These are phyloP conservation scores for Cryptococcus depauperatus DNA, from an alignment of 1,284 basidiomycete genomes.

Conservation along the genomic window DNA sequence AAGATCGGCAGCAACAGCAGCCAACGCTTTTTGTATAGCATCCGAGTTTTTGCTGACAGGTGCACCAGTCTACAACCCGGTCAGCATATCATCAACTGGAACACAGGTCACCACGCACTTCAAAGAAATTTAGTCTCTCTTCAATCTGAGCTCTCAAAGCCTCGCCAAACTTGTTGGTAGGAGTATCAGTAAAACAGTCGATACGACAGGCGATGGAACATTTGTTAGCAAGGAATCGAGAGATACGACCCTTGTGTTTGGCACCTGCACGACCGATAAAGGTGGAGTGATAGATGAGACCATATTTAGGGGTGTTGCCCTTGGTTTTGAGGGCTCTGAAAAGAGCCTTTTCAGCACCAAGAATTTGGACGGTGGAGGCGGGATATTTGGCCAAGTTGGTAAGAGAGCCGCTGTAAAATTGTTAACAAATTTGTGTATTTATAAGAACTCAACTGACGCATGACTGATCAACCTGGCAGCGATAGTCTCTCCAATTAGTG, in stretches of 20 bases:
- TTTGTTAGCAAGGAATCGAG: conserved; percentile 97
- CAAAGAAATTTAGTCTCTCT: conserved; percentile 91
- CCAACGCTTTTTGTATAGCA: conserved; percentile 78
- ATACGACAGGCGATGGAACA: conserved; percentile 96
- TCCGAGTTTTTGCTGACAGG: conserved; percentile 79
- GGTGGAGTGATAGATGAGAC: conserved; percentile 84
- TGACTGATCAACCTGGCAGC: conserved; percentile 93
- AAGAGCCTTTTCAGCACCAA: conserved; percentile 96
- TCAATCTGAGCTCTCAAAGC: conserved; percentile 90
- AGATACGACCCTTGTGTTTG: conserved; percentile 97
- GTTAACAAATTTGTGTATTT: neutral
- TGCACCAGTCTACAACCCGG: conserved; percentile 52
- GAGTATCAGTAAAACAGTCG: conserved; percentile 89
- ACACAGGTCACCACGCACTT: conserved; percentile 41
- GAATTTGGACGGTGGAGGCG: conserved; percentile 94
- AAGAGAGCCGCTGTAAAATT: conserved; percentile 60
- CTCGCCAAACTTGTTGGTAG: conserved; percentile 89
- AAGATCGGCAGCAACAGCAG: conserved; percentile 58
- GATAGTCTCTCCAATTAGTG: conserved; percentile 89
- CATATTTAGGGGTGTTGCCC: conserved; percentile 97
- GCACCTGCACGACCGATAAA: conserved; percentile 93
- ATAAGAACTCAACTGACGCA: conserved; percentile 47
- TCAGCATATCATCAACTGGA: neutral
- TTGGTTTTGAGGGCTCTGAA: conserved; percentile 98
- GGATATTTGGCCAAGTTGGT: conserved; percentile 98